Conservation (phyloP, 2,329 filamentous ascomycete species). For the Chaetomium strumarium region DNA sequence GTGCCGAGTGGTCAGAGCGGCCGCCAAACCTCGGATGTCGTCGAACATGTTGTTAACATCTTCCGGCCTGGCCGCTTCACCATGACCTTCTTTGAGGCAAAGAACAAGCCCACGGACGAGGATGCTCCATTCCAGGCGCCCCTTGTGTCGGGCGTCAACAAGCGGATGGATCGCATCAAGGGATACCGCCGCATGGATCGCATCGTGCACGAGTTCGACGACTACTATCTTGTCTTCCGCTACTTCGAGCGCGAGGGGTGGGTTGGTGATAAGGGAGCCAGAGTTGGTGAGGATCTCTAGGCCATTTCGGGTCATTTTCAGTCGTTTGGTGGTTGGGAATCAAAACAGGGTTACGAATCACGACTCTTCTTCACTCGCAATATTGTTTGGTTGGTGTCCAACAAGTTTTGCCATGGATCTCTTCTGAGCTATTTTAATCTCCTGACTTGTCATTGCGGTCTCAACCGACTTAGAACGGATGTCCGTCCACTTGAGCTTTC, state of each 20-base stretch:
- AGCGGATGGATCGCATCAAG: constrained; percentile 67
- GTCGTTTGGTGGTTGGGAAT: neutral
- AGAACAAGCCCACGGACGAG: constrained; percentile 38
- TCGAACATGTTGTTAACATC: constrained; percentile 89
- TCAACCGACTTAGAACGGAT: no score
- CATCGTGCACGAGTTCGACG: constrained; percentile 95
- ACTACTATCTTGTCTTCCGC: constrained; percentile 92
- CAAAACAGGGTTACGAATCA: constrained; percentile 3
- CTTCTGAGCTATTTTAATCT: neutral
- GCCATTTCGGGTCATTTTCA: neutral
- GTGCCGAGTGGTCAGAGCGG: constrained; percentile 85
- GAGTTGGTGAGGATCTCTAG: constrained; percentile 48
- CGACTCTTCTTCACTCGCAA: neutral
- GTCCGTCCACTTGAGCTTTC: neutral
- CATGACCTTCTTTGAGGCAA: constrained; percentile 92
- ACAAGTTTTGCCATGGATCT: neutral
- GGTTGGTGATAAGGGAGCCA: constrained; percentile 46
- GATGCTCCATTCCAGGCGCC: constrained; percentile 22
- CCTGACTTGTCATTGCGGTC: no score
- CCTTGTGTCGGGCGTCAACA: constrained; percentile 35
- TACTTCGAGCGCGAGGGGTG: constrained; percentile 92
- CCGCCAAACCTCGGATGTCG: constrained; percentile 81
- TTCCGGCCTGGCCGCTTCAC: constrained; percentile 98
- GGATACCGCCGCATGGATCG: constrained; percentile 88
- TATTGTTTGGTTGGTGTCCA: neutral